These are phyloP conservation scores for Osmozyma mogii DNA, from an alignment of 805 yeast species.

Conservation along the genomic window DNA sequence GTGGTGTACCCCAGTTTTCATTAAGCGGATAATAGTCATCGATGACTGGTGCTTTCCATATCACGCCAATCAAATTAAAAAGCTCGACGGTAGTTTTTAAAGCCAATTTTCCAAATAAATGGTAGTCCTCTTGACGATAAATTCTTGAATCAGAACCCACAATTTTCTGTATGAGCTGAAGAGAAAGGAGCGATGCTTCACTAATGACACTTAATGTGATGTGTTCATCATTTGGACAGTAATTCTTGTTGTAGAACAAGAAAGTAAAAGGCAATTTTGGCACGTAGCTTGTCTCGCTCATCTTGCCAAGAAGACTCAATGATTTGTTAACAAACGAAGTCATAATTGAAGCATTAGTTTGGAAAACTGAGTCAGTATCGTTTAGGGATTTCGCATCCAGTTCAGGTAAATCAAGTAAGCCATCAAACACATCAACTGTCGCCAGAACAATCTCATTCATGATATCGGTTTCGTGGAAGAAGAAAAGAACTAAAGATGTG, in stretches of 20 bases:
- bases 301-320: slow-evolving; percentile 2
- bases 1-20: slow-evolving; percentile 7
- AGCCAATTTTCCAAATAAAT: slow-evolving; percentile 6
- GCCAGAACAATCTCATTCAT: slow-evolving; percentile 1
- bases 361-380: slow-evolving; percentile 2
- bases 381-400: slow-evolving; percentile 1
- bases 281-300: slow-evolving; percentile 2
- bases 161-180: slow-evolving; percentile 2
- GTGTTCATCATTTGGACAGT: slow-evolving; percentile 6
- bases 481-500: slow-evolving; percentile 37
- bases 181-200: slow-evolving; percentile 3
- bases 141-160: slow-evolving; percentile 8
- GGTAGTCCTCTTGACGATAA: slow-evolving; percentile 3
- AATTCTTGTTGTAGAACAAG: slow-evolving; percentile 7
- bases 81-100: slow-evolving; percentile 3
- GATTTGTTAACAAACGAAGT: slow-evolving; percentile 1
- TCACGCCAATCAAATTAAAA: slow-evolving; percentile 3
- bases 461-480: slow-evolving; percentile 31
- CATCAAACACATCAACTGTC: slow-evolving; percentile 3
- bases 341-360: slow-evolving; percentile 4
- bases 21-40: slow-evolving; percentile 7
- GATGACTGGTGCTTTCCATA: slow-evolving; percentile 5
- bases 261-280: slow-evolving; percentile 4
- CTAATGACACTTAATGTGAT: slow-evolving; percentile 6
- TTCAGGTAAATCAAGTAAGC: slow-evolving; percentile 1